These are phyloP conservation scores for Triticum aestivum DNA, from an alignment of 176 grass and related monocot species.

Conservation along the genomic window IWGSC_CS_RefSeq_v2.1 NC_057808.1:367667537-367668036, in stretches of 20 bases:
- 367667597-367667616: not conserved
- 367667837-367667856: slow-evolving; percentile 65
- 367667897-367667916: slow-evolving; percentile 45
- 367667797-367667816: slow-evolving; percentile 40
- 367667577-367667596: slow-evolving; percentile 5
- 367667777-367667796: slow-evolving; percentile 46
- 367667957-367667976: slow-evolving; percentile 51
- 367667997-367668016: slow-evolving; percentile 45
- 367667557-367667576: not conserved
- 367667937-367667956: slow-evolving; percentile 50
- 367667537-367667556: slow-evolving; percentile 38
- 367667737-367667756: slow-evolving; percentile 44
- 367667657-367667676: not conserved
- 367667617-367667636: not conserved
- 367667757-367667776: slow-evolving; percentile 41
- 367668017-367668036: not conserved
- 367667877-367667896: slow-evolving; percentile 54
- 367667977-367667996: slow-evolving; percentile 69
- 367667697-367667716: not conserved
- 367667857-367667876: slow-evolving; percentile 46
- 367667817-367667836: slow-evolving; percentile 62
- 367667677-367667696: no score
- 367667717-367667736: slow-evolving; percentile 23
- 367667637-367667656: not conserved
- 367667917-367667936: slow-evolving; percentile 70